phyloP scores from a whole-genome alignment of 768 basidiomycete species.

The Pisolithus sp. region DNA sequence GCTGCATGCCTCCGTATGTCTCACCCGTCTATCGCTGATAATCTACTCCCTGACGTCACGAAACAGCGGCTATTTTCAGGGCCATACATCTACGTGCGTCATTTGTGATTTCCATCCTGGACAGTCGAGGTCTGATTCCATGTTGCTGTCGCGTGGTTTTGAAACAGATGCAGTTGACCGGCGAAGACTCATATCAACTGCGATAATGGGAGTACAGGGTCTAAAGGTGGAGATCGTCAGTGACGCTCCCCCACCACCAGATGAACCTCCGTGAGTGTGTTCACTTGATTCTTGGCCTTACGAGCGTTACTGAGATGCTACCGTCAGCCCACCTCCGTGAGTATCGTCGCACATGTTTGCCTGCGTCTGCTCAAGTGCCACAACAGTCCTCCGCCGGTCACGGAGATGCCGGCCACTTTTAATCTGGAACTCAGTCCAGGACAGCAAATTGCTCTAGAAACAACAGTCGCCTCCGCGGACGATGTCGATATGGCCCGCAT shows the following conservation, averaged over 20 bases:
- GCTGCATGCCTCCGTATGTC: constrained; percentile 71
- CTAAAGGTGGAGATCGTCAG: constrained; percentile 81
- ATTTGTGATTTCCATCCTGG: constrained; percentile 10
- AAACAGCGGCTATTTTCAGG: constrained; percentile 69
- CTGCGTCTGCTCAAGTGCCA: constrained; percentile 1
- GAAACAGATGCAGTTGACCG: constrained; percentile 49
- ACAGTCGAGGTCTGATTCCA: constrained; percentile 7
- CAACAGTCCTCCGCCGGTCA: constrained; percentile 57
- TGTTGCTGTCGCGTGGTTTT: constrained; percentile 16
- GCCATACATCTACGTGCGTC: constrained; percentile 74
- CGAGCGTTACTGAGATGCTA: constrained; percentile 7
- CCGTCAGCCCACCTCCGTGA: constrained; percentile 44
- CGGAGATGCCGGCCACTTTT: constrained; percentile 84
- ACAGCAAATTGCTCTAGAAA: constrained; percentile 75
- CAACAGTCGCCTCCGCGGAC: constrained; percentile 67
- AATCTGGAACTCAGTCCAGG: constrained; percentile 76
- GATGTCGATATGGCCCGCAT: constrained; percentile 88
- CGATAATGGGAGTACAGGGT: constrained; percentile 76
- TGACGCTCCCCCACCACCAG: constrained; percentile 79
- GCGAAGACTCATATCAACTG: constrained; percentile 88
- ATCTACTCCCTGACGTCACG: constrained; percentile 17
- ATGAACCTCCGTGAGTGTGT: constrained; percentile 70
- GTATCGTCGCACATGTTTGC: constrained; percentile 20
- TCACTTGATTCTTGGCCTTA: background rate
- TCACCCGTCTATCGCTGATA: constrained; percentile 6